Percentiles rank a stretch among this genome's conserved stretches.
phyloP scores from a whole-genome alignment of 2,329 filamentous ascomycete genomes.

The Fusarium beomiforme region DNA sequence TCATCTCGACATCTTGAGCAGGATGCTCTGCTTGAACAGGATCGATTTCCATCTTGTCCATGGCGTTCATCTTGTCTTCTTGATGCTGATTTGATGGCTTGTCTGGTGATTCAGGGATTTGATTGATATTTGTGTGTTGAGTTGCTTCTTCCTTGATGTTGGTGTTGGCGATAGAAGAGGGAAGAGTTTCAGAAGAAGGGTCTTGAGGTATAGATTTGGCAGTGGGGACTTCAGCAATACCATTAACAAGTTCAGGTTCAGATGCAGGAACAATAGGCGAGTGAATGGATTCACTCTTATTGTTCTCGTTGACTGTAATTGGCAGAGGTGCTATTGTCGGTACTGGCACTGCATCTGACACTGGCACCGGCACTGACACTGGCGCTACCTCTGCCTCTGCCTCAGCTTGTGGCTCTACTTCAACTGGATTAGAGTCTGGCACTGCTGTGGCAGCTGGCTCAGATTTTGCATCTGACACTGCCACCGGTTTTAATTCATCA shows the following conservation, averaged over 20 bases:
- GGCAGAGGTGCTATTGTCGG: background rate
- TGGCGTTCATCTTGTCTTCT: slow-evolving; percentile 33
- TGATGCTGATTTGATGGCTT: background rate
- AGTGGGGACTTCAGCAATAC: background rate
- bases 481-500: background rate
- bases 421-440: background rate
- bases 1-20: slow-evolving; percentile 32
- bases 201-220: slow-evolving; percentile 14
- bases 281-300: slow-evolving; percentile 16
- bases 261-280: slow-evolving; percentile 13
- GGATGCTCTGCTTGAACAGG: slow-evolving; percentile 14
- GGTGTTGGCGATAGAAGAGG: slow-evolving; percentile 4
- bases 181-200: background rate
- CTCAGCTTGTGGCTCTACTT: background rate
- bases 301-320: background rate
- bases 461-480: slow-evolving; percentile 2
- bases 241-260: slow-evolving; percentile 18
- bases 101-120: slow-evolving; percentile 10
- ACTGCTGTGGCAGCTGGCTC: slow-evolving; percentile 5
- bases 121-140: slow-evolving; percentile 9
- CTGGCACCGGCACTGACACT: background rate
- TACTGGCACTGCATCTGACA: background rate
- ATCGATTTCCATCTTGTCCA: slow-evolving; percentile 36
- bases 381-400: background rate
- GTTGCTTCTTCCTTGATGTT: slow-evolving; percentile 26